These are phyloP conservation scores for Podila minutissima DNA, from an alignment of 192 early-diverging fungal species.

Conservation along the genomic window DNA sequence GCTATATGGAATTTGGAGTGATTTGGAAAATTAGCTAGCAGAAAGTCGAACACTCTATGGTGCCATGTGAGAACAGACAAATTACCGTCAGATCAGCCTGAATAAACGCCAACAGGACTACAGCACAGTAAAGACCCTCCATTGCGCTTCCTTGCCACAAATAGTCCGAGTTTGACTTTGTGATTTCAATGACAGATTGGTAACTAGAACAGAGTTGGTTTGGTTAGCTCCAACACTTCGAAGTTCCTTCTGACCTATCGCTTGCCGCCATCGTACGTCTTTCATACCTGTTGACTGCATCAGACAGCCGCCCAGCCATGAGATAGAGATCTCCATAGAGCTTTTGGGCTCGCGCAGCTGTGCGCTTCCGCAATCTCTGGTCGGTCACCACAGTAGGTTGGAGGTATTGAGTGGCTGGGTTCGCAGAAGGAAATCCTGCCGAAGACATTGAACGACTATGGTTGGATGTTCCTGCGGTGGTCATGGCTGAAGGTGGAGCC, in stretches of 20 bases:
- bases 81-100: conserved; percentile 72
- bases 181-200: conserved; percentile 68
- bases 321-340: conserved; percentile 79
- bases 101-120: conserved; percentile 65
- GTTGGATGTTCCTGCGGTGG: conserved; percentile 47
- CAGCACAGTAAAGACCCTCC: conserved; percentile 73
- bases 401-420: conserved; percentile 22
- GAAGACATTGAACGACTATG: conserved; percentile 53
- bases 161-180: conserved; percentile 75
- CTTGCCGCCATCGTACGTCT: not conserved
- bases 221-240: not conserved
- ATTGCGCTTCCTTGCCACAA: conserved; percentile 80
- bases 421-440: conserved; percentile 26
- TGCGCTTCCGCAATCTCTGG: conserved; percentile 63
- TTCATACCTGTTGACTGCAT: conserved; percentile 69
- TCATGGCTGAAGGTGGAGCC: conserved; percentile 57
- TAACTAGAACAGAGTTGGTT: conserved; percentile 56
- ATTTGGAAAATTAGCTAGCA: not conserved
- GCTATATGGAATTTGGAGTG: not conserved
- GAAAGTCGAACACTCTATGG: not conserved
- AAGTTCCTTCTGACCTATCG: not conserved
- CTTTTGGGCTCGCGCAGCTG: conserved; percentile 78
- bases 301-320: conserved; percentile 74
- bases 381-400: conserved; percentile 47
- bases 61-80: not conserved